Conservation (phyloP, 2,329 filamentous ascomycete genomes). For the Aureobasidium sp. region DNA sequence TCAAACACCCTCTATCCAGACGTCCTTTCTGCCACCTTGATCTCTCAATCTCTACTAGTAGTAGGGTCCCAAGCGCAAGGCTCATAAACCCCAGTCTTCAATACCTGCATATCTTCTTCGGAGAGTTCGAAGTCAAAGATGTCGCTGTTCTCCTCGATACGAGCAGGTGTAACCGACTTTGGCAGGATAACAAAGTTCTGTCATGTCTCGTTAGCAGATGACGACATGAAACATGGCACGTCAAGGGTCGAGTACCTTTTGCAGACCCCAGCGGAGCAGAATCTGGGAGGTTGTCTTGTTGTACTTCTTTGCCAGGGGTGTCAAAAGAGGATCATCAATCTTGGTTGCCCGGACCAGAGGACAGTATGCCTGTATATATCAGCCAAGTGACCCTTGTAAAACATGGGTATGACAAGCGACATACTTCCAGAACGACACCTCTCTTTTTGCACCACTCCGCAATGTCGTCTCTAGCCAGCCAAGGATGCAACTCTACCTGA, state of each 20-base stretch:
- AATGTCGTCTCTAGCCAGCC: conserved; percentile 73
- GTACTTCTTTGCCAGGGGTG: conserved; percentile 47
- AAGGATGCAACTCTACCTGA: conserved; percentile 86
- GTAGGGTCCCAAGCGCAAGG: conserved; percentile 54
- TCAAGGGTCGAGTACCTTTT: conserved; percentile 35
- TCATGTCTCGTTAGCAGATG: conserved; percentile 1
- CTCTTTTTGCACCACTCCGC: conserved; percentile 62
- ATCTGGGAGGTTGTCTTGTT: conserved; percentile 51
- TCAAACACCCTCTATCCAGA: too few species aligned
- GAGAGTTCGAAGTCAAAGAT: conserved; percentile 54
- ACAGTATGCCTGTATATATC: conserved; percentile 32
- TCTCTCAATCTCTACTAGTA: too few species aligned
- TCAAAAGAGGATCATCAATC: conserved; percentile 46
- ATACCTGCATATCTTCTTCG: conserved; percentile 48
- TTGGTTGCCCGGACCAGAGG: conserved; percentile 38
- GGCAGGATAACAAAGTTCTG: conserved; percentile 55
- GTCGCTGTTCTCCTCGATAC: conserved; percentile 53
- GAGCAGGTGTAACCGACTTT: conserved; percentile 51
- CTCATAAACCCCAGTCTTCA: conserved; percentile 48
- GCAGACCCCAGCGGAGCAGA: conserved; percentile 53
- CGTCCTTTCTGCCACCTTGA: too few species aligned
- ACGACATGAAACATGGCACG: background rate
- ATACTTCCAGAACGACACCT: conserved; percentile 35
- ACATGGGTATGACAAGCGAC: background rate
- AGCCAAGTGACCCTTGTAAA: background rate